A percentile compares a stretch with the other conserved stretches of the same genome.
Evolutionary conservation across 331 rosid species (phyloP).

Genomic region (Malus hybrid): DNA sequence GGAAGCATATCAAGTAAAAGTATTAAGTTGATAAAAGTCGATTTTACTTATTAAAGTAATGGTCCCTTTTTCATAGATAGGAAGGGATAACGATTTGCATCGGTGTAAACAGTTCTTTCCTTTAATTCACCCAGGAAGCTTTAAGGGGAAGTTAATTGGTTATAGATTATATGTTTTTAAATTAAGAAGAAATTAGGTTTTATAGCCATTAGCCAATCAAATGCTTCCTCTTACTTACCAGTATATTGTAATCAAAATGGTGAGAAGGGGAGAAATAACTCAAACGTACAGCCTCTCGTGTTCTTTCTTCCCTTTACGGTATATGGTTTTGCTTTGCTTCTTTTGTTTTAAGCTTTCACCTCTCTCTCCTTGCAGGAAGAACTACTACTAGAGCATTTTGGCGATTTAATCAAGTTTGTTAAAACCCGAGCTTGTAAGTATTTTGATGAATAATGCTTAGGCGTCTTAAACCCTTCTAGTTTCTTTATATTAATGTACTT

Average conservation of each 20-base stretch:
- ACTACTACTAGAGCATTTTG: slow-evolving; percentile 81
- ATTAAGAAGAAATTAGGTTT: too few relatives aligned
- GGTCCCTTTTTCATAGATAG: too few relatives aligned
- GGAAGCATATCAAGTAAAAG: background rate
- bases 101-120: too few relatives aligned
- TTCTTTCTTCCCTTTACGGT: background rate
- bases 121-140: too few relatives aligned
- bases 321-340: background rate
- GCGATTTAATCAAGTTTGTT: slow-evolving; percentile 74
- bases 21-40: too few relatives aligned
- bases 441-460: background rate
- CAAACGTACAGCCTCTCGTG: background rate
- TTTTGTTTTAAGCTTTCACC: background rate
- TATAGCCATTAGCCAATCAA: too few relatives aligned
- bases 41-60: too few relatives aligned
- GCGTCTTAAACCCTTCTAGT: background rate
- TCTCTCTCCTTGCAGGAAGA: slow-evolving; percentile 71
- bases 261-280: background rate
- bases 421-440: slow-evolving; percentile 90
- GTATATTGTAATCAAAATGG: too few relatives aligned
- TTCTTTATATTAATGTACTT: background rate
- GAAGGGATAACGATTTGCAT: too few relatives aligned
- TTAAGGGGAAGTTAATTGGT: too few relatives aligned
- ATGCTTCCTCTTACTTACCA: too few relatives aligned
- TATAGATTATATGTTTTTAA: too few relatives aligned